Percentiles rank a stretch among this genome's conserved stretches.
Conservation (phyloP, 257 asterid species). For the Petrea volubilis region DNA sequence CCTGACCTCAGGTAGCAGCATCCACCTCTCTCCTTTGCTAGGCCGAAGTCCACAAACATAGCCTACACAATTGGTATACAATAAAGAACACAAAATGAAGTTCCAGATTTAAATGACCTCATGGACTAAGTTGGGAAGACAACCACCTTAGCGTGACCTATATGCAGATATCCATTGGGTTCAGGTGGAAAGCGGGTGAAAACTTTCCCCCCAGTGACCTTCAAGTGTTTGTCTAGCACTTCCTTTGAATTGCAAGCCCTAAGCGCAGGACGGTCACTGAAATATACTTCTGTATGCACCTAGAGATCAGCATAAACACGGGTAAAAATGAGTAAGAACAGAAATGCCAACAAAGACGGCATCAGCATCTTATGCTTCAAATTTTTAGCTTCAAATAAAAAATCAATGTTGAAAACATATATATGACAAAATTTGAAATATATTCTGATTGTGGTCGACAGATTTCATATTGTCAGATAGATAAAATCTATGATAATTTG, state of each 20-base stretch:
- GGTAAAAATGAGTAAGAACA: not conserved
- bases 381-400: not conserved
- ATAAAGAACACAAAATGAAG: slow-evolving; percentile 1
- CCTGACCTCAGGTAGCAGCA: slow-evolving; percentile 85
- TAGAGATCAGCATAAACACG: slow-evolving; percentile 22
- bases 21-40: slow-evolving; percentile 95
- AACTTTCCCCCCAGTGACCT: slow-evolving; percentile 74
- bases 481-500: not conserved
- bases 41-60: slow-evolving; percentile 97
- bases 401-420: not conserved
- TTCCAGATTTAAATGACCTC: slow-evolving; percentile 3
- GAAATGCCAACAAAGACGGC: not conserved
- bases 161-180: slow-evolving; percentile 96
- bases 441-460: not conserved
- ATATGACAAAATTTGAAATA: not conserved
- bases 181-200: slow-evolving; percentile 97
- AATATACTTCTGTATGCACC: slow-evolving; percentile 79
- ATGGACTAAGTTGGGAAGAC: slow-evolving; percentile 15
- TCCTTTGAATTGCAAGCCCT: slow-evolving; percentile 87
- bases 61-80: slow-evolving; percentile 54
- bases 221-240: slow-evolving; percentile 78
- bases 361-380: not conserved
- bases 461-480: not conserved
- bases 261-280: slow-evolving; percentile 82
- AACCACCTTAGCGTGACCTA: slow-evolving; percentile 95